Evolutionary conservation across 164 flowering plant genomes (phyloP), one percentile per base, ranked within the genome.

Genomic region (Tetracentron sinense): DNA sequence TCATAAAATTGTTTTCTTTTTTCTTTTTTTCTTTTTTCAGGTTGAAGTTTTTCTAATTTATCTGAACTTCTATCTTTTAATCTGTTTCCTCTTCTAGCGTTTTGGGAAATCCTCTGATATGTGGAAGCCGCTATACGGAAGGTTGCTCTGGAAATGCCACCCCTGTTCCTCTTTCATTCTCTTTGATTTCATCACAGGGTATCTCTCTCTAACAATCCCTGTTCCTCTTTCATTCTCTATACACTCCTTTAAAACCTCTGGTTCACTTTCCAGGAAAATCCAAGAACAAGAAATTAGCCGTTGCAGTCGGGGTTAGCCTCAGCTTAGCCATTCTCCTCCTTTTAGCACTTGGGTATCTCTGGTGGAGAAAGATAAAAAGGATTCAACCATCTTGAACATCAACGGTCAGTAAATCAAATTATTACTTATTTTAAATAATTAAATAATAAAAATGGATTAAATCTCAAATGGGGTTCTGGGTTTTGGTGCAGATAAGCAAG

Each of bases 81-180:
- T 22, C 11, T 59, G 42, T 20, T 17, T 44, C 10, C 19, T 54
- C 44, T 23, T 54, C 16, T 60, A 92, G 98, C 70, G 57, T 90
- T 73, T 81, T 73, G 54, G 97, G 96, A 23, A 92, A 92, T 52
- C 84, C 90, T 47, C 55, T 83, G 63, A 83, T 90, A 21, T 90
- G 97, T 79, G 83, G 78, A 71, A 78, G 79, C 50, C 68, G 68
- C 56, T 65, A 83, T 20, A 59, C 46, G 48, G 78, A 83, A 68
- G 82, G 78, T 49, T 92, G 96, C 66, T 82, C 85, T 51, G 89
- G 88, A 56, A 68, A 80, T 54, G 58, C 68, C 59, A 67, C 56
- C 19, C 60, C 76, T 27, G 66, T 66, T 54, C 79, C 91, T 62
- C 82, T 78, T 49, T 72, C 85, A 22, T 63, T 78, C 47, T 54